Conservation (phyloP, 2,329 filamentous ascomycete species). For the Onygenales sp. region DNA sequence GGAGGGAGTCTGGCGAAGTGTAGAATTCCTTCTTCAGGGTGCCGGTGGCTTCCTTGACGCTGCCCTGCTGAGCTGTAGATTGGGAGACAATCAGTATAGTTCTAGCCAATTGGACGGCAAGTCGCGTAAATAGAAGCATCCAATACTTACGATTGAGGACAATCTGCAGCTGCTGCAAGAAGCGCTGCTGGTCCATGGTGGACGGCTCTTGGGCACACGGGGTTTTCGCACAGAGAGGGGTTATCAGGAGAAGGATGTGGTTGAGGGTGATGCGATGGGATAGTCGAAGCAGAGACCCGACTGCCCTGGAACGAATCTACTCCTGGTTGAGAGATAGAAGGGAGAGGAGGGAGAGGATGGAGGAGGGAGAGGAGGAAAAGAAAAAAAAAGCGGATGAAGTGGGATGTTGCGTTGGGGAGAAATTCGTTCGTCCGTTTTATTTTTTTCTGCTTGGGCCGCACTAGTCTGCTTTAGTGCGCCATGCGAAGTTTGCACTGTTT, state of each 20-base stretch:
- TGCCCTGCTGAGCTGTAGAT: constrained; percentile 67
- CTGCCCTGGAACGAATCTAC: background rate
- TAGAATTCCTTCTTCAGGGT: constrained; percentile 92
- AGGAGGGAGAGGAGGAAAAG: background rate
- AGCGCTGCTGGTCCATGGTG: constrained; percentile 70
- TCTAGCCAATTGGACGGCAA: background rate
- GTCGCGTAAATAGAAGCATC: constrained; percentile 1
- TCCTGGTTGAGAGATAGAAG: constrained; percentile 13
- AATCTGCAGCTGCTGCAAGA: constrained; percentile 77
- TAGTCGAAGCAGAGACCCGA: background rate
- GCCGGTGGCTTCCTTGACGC: constrained; percentile 81
- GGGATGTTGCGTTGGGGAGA: constrained; percentile 2
- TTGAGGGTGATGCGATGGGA: background rate
- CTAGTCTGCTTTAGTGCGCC: constrained; percentile 2
- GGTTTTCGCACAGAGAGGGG: background rate
- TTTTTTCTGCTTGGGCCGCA: constrained; percentile 2
- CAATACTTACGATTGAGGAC: constrained; percentile 68
- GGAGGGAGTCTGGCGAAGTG: constrained; percentile 70
- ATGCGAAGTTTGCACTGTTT: constrained; percentile 3
- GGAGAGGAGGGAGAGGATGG: constrained; percentile 8
- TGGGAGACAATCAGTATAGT: constrained; percentile 8
- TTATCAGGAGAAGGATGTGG: background rate
- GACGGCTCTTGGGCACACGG: constrained; percentile 1
- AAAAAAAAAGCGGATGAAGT: background rate
- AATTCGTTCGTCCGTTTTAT: constrained; percentile 1